Percentiles rank a stretch among this genome's conserved stretches.
Evolutionary conservation across 1,284 basidiomycete genomes (phyloP).

Genomic region (Wolfiporia cocos): DNA sequence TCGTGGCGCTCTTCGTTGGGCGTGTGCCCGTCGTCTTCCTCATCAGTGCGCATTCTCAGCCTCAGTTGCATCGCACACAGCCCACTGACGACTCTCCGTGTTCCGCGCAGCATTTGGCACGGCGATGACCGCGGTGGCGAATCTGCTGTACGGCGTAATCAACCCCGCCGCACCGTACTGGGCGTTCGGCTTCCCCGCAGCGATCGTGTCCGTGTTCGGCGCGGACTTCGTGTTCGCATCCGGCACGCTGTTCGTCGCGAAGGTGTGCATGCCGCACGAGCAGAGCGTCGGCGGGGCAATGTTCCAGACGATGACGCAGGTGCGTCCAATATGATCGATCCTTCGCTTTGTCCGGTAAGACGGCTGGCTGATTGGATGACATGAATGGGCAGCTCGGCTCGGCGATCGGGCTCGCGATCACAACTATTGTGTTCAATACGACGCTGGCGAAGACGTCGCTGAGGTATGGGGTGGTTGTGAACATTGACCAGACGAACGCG

Average conservation of each 20-base stretch:
- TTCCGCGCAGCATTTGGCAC: constrained; percentile 40
- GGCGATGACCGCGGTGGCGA: constrained; percentile 54
- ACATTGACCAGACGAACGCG: constrained; percentile 24
- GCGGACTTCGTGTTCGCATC: constrained; percentile 76
- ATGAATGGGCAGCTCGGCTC: constrained; percentile 74
- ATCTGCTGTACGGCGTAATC: constrained; percentile 71
- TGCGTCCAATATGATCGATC: no score
- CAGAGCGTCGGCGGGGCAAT: constrained; percentile 75
- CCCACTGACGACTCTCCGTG: neutral
- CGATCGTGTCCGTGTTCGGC: constrained; percentile 68
- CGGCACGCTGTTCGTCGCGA: constrained; percentile 73
- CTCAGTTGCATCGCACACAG: neutral
- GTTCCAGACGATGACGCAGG: constrained; percentile 74
- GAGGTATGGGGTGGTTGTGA: constrained; percentile 25
- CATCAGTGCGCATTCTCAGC: constrained; percentile 48
- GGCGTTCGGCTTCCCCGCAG: constrained; percentile 77
- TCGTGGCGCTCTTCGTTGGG: constrained; percentile 58
- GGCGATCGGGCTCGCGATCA: constrained; percentile 69
- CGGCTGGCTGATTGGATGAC: no score
- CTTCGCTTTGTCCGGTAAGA: neutral
- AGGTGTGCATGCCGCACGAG: constrained; percentile 65
- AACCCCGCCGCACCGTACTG: constrained; percentile 60
- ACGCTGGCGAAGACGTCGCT: constrained; percentile 30
- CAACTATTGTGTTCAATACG: constrained; percentile 65
- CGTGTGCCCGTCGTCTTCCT: constrained; percentile 51